A percentile compares a stretch with the other conserved stretches of the same genome.
phyloP scores from a whole-genome alignment of 192 early-diverging fungal species.

The Podila minutissima region DNA sequence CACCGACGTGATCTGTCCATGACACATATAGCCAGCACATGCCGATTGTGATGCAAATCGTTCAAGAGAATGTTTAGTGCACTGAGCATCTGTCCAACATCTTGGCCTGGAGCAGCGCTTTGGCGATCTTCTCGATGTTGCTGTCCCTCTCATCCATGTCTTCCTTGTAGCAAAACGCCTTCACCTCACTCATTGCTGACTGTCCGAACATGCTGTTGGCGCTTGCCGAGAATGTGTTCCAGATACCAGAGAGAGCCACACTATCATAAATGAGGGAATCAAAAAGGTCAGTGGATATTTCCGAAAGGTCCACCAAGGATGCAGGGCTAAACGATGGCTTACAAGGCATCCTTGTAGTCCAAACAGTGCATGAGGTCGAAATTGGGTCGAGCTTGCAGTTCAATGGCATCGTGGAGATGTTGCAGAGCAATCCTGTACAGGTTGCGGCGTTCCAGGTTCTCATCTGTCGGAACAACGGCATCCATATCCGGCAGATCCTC shows the following conservation, averaged over 20 bases:
- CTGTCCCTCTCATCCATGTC: not conserved
- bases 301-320: not conserved
- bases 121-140: not conserved
- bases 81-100: conserved; percentile 8
- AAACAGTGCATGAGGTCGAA: conserved; percentile 8
- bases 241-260: conserved; percentile 10
- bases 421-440: conserved; percentile 11
- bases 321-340: not conserved
- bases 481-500: conserved; percentile 10
- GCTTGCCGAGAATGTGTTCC: conserved; percentile 9
- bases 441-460: not conserved
- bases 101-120: not conserved
- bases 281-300: not conserved
- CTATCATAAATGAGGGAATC: not conserved
- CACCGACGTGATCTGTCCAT: no score
- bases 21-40: no score
- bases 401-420: not conserved
- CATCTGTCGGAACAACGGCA: not conserved
- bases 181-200: not conserved
- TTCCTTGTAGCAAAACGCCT: conserved; percentile 3
- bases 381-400: conserved; percentile 2
- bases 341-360: conserved; percentile 15
- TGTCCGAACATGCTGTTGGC: conserved; percentile 10
- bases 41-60: no score
- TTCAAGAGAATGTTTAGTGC: no score